Evolutionary conservation across 2,329 filamentous ascomycete species (phyloP), one percentile per base, ranked within the genome.

Genomic region (Colletotrichum cereale): DNA sequence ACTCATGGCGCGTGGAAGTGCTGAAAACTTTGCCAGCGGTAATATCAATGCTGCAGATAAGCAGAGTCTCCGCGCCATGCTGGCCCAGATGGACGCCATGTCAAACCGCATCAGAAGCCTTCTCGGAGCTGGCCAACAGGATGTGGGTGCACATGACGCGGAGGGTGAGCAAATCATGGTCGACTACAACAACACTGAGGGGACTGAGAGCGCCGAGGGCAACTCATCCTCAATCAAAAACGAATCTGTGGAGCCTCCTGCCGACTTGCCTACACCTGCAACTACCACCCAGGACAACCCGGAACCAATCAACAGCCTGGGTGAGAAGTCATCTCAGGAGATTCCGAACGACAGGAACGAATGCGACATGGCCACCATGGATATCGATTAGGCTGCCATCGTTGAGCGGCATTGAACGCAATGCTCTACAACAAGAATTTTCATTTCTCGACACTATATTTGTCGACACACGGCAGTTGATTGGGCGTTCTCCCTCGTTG

Each of bases 1-100:
- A 11, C 75, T 88, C 64, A 87, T 89, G 77, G 83, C 86, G n/a
- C 83, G 82, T 52, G 82, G 81, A 61, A 84, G 84, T 74, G 79
- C 84, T 1, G 76, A 82, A 50, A 85, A 84, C 64, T 78, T 89
- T 38, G 79, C 81, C 18, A 73, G 73, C 31, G 79, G 82, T 26
- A 76, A 79, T n/a, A 78, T 89, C 26, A 80, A 78, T 21, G 76
- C 80, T 3, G 77, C 79, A 31, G 86, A 89, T 74, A 81, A 80
- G 69, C 75, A 80, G 44, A 81, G 85, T 62, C 82, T 90, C 24
- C 82, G 84, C 52, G 83, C 84, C 44, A 84, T 88, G 77, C 81
- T 87, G 12, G 80, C 81, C 24, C 84, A 86, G 70, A 81, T 85
- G 73, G 83, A 88, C 56, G 79, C 81, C 31, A 79, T 88, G 78